Evolutionary conservation across 495 filamentous ascomycete genomes (phyloP), one percentile per base, ranked within the genome.

Genomic region (Opeltia flavorubescens): DNA sequence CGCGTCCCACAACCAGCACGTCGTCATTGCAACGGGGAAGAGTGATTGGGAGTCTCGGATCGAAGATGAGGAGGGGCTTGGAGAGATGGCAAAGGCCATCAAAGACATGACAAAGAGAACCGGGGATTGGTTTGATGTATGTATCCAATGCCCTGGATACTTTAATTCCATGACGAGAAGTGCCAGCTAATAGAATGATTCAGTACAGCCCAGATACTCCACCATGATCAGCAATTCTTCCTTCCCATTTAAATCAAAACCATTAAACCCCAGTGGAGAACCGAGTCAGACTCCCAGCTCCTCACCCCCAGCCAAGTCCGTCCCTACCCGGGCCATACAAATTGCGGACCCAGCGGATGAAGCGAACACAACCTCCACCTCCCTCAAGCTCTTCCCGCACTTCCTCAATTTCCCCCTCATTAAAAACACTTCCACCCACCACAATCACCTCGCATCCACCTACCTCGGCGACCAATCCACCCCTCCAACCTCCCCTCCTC

Each of bases 1-100:
- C 65, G 71, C 83, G 4, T 62, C 67, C n/a, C 91, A 95, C 59
- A 70, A 77, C 15, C 78, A 87, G 51, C 89, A 96, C 46, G 70
- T 95, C 3, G 59, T 98, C 2, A 68, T 95, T 13, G 84, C 77
- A 48, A 94, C 89, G 0, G 86, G 85, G 6, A 73, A 77, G 47
- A 56, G 67, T 18, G 84, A 95, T 60, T 98, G 91, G 91, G 71
- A 71, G 15, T 76, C 70, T 58, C 67, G 68, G 34, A 80, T 88
- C 59, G 67, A 81, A 61, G 59, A 94, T 72, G 76, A 83, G 6
- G 27, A 57, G 31, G 52, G 52, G 25, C 66, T 63, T 62, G 66
- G 64, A n/a, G 77, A 78, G 50, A 64, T 95, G 7, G 84, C 80
- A 1, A 75, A 80, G 41, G 75, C 77, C 33, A 57, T 95, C 50